Evolutionary conservation across 2,329 filamentous ascomycete genomes (phyloP), one percentile per base, ranked within the genome.

Genomic region (Pyrenophora seminiperda): DNA sequence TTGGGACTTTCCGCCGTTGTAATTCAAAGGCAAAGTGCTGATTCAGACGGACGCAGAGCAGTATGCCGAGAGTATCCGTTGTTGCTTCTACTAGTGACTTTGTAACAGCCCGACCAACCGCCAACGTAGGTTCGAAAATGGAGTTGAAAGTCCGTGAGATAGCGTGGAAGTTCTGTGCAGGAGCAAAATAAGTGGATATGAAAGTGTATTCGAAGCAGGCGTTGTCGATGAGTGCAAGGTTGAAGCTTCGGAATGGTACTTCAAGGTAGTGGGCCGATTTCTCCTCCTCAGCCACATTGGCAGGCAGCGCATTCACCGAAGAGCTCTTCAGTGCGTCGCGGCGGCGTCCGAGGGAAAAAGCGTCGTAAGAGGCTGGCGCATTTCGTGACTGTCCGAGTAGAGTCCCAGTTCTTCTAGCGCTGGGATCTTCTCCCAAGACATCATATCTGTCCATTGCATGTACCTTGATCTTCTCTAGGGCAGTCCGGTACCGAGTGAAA

Each of bases 141-240:
- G 92, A 89, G 54, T 84, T 81, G 67, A 97, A 96, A 62, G 90
- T 90, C 40, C 87, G 87, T 17, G 90, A 90, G 40, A 97, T 88
- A 46, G 87, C 81, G 13, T 90, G 81, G 64, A 89, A 90, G 7
- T 86, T 87, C 24, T 91, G 79, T 9, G 88, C 81, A 0, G 91
- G 87, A 6, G 88, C 84, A 77, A 99, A 97, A 77, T 97, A 96
- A 13, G 89, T 83, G 0, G 90, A 89, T 47, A 97, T 81, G 70
- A 99, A 97, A 2, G 90, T 91, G 74, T 97, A 99, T 72, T 99
- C 95, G 27, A 92, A 89, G 2, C 89, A 92, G 1, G 91, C 89
- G 63, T 99, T 99, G 74, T 99, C 94, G 56, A 97, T 82, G 15
- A 99, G 79, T 0, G 94, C 93, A 37, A 96, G 82, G 67, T 97